phyloP scores from a whole-genome alignment of 495 filamentous ascomycete species.

The Lophiotrema nucula region DNA sequence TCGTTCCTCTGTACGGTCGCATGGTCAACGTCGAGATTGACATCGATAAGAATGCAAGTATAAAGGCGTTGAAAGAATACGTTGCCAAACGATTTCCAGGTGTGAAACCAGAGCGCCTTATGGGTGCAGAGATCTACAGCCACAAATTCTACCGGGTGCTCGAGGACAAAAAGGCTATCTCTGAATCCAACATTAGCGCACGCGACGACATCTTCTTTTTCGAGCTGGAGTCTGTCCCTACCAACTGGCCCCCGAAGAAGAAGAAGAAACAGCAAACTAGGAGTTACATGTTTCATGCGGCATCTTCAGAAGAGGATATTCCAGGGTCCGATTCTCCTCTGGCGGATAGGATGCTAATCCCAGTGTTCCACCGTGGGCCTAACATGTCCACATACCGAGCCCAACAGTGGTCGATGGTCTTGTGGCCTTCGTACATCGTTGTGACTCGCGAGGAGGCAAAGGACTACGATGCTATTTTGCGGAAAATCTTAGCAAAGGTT shows the following conservation, averaged over 20 bases:
- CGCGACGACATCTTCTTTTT: slow-evolving; percentile 70
- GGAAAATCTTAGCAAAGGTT: slow-evolving; percentile 58
- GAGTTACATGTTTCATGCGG: slow-evolving; percentile 10
- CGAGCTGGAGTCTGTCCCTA: slow-evolving; percentile 76
- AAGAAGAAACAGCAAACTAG: slow-evolving; percentile 46
- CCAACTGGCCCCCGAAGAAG: slow-evolving; percentile 63
- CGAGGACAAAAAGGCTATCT: slow-evolving; percentile 61
- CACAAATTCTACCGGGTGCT: slow-evolving; percentile 81
- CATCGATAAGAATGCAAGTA: slow-evolving; percentile 75
- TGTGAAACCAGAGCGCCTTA: slow-evolving; percentile 54
- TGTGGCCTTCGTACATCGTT: slow-evolving; percentile 64
- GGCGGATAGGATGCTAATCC: slow-evolving; percentile 71
- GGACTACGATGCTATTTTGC: slow-evolving; percentile 59
- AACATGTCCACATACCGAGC: slow-evolving; percentile 49
- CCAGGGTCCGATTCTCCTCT: slow-evolving; percentile 60
- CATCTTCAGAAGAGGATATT: slow-evolving; percentile 58
- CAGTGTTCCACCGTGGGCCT: slow-evolving; percentile 68
- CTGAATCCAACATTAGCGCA: slow-evolving; percentile 61
- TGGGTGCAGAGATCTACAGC: slow-evolving; percentile 77
- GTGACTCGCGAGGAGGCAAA: slow-evolving; percentile 61
- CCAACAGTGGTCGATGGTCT: slow-evolving; percentile 36
- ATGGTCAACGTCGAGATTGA: slow-evolving; percentile 78
- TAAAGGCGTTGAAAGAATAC: slow-evolving; percentile 72
- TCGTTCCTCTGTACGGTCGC: slow-evolving; percentile 64
- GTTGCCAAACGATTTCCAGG: slow-evolving; percentile 64